Conservation (phyloP, 371 early-diverging fungal species). For the Chytridiales sp. region DNA sequence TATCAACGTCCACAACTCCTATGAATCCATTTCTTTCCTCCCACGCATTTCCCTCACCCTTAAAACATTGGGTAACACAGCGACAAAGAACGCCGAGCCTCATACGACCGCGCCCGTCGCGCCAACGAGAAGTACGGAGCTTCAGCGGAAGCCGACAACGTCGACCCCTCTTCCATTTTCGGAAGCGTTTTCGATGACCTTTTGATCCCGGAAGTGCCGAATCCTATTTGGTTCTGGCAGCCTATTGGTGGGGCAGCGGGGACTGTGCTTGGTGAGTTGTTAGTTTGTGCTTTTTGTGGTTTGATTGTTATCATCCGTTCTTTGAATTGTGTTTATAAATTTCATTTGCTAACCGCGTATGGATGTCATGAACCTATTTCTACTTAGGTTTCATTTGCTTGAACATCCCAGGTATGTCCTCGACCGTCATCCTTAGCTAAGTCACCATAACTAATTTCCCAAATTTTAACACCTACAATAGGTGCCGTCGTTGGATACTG, state of each 20-base stretch:
- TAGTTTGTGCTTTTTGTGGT: constrained; percentile 3
- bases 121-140: constrained; percentile 18
- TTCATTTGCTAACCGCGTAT: not conserved
- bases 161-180: constrained; percentile 37
- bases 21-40: not conserved
- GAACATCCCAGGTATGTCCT: constrained; percentile 50
- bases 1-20: not conserved
- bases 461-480: no score
- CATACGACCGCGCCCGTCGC: constrained; percentile 34
- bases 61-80: no score
- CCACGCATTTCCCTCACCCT: no score
- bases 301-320: not conserved
- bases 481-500: constrained; percentile 44
- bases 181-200: constrained; percentile 42
- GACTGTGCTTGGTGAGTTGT: constrained; percentile 35
- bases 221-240: constrained; percentile 44
- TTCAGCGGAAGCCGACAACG: constrained; percentile 13
- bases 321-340: not conserved
- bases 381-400: constrained; percentile 40
- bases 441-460: no score
- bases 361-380: not conserved
- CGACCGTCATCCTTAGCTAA: no score
- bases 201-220: constrained; percentile 35
- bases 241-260: constrained; percentile 46
- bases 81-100: constrained; percentile 35